phyloP scores from a whole-genome alignment of 2,329 filamentous ascomycete species.

The Colletotrichum horii region DNA sequence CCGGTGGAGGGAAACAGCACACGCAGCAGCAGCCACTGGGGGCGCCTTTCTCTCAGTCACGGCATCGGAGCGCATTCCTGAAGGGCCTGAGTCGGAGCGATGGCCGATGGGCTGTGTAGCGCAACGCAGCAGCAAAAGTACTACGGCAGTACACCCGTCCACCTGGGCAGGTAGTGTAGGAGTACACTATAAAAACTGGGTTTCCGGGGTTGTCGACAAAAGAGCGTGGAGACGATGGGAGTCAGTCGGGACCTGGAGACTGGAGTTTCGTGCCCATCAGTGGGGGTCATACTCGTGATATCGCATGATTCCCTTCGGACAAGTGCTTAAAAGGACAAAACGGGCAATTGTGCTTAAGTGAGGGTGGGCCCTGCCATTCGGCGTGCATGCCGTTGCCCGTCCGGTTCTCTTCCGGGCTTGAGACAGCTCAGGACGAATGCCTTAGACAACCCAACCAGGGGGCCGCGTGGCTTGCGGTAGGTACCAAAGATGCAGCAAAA shows the following conservation, averaged over 20 bases:
- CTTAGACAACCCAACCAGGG: not conserved
- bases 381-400: slow-evolving; percentile 12
- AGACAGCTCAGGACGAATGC: not conserved
- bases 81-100: not conserved
- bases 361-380: not conserved
- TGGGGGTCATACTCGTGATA: not conserved
- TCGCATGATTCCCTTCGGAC: slow-evolving; percentile 2
- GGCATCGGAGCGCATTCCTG: not conserved
- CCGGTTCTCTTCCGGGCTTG: slow-evolving; percentile 9
- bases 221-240: not conserved
- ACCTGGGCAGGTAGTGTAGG: not conserved
- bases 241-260: not conserved
- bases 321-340: slow-evolving; percentile 3
- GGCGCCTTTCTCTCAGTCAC: not conserved
- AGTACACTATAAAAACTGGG: not conserved
- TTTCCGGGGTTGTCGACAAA: not conserved
- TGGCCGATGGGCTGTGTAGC: not conserved
- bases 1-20: not conserved
- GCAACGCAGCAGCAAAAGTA: not conserved
- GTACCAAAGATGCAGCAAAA: not conserved
- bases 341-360: not conserved
- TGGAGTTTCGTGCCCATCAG: not conserved
- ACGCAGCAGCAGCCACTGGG: not conserved
- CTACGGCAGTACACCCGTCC: not conserved
- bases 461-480: not conserved